Base-by-base conservation (phyloP, 2,329 filamentous ascomycete species). In the Diplodia mutila region DNA sequence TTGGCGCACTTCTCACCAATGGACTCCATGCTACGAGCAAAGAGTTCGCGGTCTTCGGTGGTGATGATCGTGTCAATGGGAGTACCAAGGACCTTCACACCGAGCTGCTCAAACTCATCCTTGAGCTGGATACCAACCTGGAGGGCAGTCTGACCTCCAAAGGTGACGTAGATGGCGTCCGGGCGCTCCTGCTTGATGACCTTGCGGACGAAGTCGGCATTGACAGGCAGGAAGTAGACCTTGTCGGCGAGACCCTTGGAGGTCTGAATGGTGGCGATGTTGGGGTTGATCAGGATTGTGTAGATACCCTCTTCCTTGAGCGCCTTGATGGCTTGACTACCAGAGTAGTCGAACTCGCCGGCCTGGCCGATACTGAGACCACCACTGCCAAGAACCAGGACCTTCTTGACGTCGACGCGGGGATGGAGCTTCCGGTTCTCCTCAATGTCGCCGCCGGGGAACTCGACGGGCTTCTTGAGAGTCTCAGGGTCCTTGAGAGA, bases 1-100 rank as follows among this genome's bases (percentile, higher is more conserved):
- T 97, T 97, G 78, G 95, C 95, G 76, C 94, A 98, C 80, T 97
- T 97, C 82, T 97, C 95, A 69, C 92, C 92, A 76, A 99, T 98
- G 0, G 93, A 95, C 76, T 98, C 94, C 94, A 99, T 98, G 84
- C 93, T 97, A 71, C 94, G 90, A 65, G 95, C 95, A 75, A 99
- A 99, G 51, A 98, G 87, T 82, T 99, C 95, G 79, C 95, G 91
- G 76, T 99, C 95, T 81, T 99, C 95, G 0, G 95, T 99, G 25
- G 94, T 98, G 81, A 98, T 97, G 81, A 99, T 97, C 57, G 95
- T 98, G 52, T 97, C 91, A 70, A 99, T 98, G 14, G 94, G 94
- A 6, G 95, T 99, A 80, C 95, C 95, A 18, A 99, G 86, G 52
- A 99, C 94, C 82, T 93, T 90, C 74, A 99, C 94, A 53, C 95